Evolutionary conservation across 1,139 yeast species (phyloP), one percentile per base, ranked within the genome.

Genomic region (Magnusiomyces magnusii): DNA sequence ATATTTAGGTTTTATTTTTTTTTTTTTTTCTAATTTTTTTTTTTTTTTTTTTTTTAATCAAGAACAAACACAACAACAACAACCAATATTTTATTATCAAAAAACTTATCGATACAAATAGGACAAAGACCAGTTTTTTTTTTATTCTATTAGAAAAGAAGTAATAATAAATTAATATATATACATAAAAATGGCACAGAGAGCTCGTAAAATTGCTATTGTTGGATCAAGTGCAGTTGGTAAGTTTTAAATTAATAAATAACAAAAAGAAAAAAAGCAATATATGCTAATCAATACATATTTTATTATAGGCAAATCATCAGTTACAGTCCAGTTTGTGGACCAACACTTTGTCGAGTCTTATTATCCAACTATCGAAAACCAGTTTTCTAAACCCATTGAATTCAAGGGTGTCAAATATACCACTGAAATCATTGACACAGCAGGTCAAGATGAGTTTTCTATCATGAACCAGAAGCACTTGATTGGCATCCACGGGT

Each of bases 211-310:
- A 71, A 80, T 90, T 63, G 96, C 96, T 42, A 86, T 91, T 50
- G 92, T 90, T 24, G 97, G 97, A 54, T 84, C 95, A 28, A 80
- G 95, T 60, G 89, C 95, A 25, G 97, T 91, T 34, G 97, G 96
- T 36, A 66, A 50, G 71, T 62, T 56, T 41, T 49, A 9, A 13
- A 2, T 19, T 47, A 49, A 13, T 27, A 17, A 49, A 49, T 10
- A 25, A n/a, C 5, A 25, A 27, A 31, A 31, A 31, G 13, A 31
- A 31, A 31, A 31, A 31, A 31, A 31, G 17, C 25, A 44, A 23
- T 5, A 7, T 21, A 5, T 9, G 10, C 27, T 49, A 15, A 49
- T 9, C 21, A 47, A 23, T 19, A 17, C 19, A 49, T 49, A 15
- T 10, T 27, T 27, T 51, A 13, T 52, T 51, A 13, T 21, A 60